phyloP scores from a whole-genome alignment of 257 asterid genomes.

The Solanum chmielewskii region DNA sequence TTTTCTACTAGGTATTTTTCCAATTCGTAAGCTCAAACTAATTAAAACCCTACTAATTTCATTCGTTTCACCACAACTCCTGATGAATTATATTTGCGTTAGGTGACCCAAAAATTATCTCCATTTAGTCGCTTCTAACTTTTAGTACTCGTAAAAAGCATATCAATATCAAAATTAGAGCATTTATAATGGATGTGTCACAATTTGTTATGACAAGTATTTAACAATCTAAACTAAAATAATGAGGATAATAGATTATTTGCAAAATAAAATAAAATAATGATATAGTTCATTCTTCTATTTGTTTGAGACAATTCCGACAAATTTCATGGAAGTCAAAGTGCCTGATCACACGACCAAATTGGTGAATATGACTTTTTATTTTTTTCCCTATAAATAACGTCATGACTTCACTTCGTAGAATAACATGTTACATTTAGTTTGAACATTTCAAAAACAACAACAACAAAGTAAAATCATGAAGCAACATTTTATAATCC shows the following conservation, averaged over 20 bases:
- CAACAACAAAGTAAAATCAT: neutral
- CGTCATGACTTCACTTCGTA: neutral
- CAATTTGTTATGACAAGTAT: neutral
- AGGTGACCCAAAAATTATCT: neutral
- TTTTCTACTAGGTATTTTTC: neutral
- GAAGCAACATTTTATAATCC: neutral
- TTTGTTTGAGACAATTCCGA: neutral
- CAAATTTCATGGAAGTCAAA: slow-evolving; percentile 3
- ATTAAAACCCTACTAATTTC: rapidly evolving
- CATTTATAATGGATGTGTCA: neutral
- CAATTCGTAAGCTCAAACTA: neutral
- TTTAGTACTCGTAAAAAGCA: neutral
- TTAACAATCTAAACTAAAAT: neutral
- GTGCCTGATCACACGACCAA: neutral
- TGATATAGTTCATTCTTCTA: neutral
- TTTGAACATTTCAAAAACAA: neutral
- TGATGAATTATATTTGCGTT: rapidly evolving
- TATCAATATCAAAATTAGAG: neutral
- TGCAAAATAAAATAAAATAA: neutral
- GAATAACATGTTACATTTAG: neutral
- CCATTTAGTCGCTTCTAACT: neutral
- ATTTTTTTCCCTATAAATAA: neutral
- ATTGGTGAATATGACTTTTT: neutral
- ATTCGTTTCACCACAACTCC: neutral
- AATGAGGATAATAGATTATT: neutral